Base-by-base conservation (phyloP, 2,329 filamentous ascomycete genomes). In the Coniochaeta sp. region DNA sequence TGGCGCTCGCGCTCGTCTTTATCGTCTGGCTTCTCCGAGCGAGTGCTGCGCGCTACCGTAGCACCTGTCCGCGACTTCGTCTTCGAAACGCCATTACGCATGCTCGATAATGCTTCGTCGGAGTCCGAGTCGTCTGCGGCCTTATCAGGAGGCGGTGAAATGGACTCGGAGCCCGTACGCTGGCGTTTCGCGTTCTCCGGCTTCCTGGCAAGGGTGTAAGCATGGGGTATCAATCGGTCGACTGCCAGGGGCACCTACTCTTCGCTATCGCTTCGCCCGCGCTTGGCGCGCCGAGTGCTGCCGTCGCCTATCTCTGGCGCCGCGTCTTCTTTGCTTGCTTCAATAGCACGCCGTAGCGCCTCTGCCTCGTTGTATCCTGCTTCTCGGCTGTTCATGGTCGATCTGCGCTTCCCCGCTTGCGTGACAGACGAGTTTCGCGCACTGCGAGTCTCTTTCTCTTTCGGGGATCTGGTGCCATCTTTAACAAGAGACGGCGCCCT, bases 331-430 rank as follows among this genome's bases (percentile, higher is more conserved):
- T 93, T 97, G 78, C 95, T 99, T 63, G 96, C 93, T 73, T 98
- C 93, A 67, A 99, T 92, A 32, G 93, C 95, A 65, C 90, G 86
- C 59, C 92, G 86, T 42, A 99, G 74, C 68, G 93, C 88, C 72
- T 96, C 91, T 67, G 96, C 93, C 74, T 99, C 95, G 65, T 98
- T 93, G 68, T 98, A 98, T 24, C 92, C 93, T 47, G 93, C 93
- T 72, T 92, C 89, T 63, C 93, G 87, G 72, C 95, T 99, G 71
- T 98, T 96, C 91, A 98, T 97, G 7, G 95, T 99, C 22, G 92
- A 96, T 30, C 95, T 85, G 62, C 95, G 86, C 73, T 97, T 98
- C 40, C 88, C 86, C 58, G 84, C 82, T 59, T 85, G 81, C 50
- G 75, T 76, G 12, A 75, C 71, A 1, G 79, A 75, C 10, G 78